A percentile compares a stretch with the other conserved stretches of the same genome.
Conservation (phyloP, 495 filamentous ascomycete species). For the Neurospora cerealis region DNA sequence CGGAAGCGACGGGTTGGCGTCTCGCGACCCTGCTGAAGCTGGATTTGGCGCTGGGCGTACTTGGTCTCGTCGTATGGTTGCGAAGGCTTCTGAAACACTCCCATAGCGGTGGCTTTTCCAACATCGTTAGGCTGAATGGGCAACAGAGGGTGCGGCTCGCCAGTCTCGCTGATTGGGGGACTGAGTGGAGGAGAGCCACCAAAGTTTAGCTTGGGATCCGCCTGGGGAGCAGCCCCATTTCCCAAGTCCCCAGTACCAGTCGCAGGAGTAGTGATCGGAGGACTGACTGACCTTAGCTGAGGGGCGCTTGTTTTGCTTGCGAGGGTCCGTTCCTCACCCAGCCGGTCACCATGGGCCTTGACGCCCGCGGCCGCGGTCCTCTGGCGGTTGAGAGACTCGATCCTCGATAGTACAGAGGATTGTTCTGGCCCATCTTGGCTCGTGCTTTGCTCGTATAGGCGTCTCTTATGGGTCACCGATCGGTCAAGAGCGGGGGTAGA, state of each 20-base stretch:
- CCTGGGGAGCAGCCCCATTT: slow-evolving; percentile 17
- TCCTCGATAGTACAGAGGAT: slow-evolving; percentile 58
- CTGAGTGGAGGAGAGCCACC: slow-evolving; percentile 56
- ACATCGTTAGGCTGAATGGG: slow-evolving; percentile 66
- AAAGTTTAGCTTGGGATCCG: slow-evolving; percentile 34
- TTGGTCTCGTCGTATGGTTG: slow-evolving; percentile 74
- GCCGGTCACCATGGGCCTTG: slow-evolving; percentile 21
- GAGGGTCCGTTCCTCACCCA: slow-evolving; percentile 24
- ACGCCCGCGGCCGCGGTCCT: slow-evolving; percentile 22
- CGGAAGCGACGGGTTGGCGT: slow-evolving; percentile 30
- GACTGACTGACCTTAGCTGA: slow-evolving; percentile 34
- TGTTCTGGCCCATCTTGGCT: slow-evolving; percentile 74
- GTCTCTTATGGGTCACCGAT: slow-evolving; percentile 52
- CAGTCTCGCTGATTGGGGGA: slow-evolving; percentile 61
- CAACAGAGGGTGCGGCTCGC: slow-evolving; percentile 42
- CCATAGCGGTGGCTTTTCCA: slow-evolving; percentile 79
- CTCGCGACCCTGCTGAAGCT: slow-evolving; percentile 61
- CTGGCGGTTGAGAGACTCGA: slow-evolving; percentile 61
- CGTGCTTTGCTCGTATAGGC: slow-evolving; percentile 79
- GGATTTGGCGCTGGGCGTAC: slow-evolving; percentile 70
- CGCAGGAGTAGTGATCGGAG: slow-evolving; percentile 22
- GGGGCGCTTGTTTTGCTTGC: slow-evolving; percentile 38
- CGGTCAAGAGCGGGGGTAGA: slow-evolving; percentile 34
- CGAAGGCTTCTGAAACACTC: slow-evolving; percentile 70
- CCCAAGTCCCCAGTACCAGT: slow-evolving; percentile 19